phyloP scores from a whole-genome alignment of 495 filamentous ascomycete species.

The Tuber aestivum region DNA sequence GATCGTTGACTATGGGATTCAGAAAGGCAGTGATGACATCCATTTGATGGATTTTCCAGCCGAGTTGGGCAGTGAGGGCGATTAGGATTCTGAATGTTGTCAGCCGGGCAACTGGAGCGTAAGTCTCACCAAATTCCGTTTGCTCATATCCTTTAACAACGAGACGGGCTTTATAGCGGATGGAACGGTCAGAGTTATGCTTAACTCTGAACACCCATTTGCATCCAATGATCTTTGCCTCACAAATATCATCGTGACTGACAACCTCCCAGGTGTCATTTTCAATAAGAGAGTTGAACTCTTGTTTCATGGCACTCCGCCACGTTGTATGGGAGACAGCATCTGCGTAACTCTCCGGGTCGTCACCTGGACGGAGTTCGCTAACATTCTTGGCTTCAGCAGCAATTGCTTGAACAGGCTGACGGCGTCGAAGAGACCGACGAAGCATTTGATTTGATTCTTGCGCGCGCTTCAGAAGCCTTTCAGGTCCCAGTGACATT shows the following conservation, averaged over 20 bases:
- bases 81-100: no score
- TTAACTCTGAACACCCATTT: no score
- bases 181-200: no score
- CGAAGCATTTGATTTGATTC: background rate
- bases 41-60: slow-evolving; percentile 9
- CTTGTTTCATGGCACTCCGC: slow-evolving; percentile 9
- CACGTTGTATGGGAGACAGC: background rate
- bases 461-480: background rate
- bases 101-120: no score
- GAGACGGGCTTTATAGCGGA: no score
- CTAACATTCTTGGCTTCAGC: no score
- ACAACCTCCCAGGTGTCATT: slow-evolving; percentile 13
- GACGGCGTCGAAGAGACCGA: no score
- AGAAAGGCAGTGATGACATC: slow-evolving; percentile 28
- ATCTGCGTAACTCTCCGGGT: slow-evolving; percentile 12
- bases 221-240: no score
- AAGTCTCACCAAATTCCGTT: no score
- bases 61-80: no score
- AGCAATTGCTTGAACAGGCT: no score
- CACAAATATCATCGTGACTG: background rate
- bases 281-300: slow-evolving; percentile 4
- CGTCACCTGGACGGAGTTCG: background rate
- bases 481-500: background rate
- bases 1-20: slow-evolving; percentile 12
- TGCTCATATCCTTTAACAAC: no score